Evolutionary conservation across 2,329 filamentous ascomycete genomes (phyloP), one percentile per base, ranked within the genome.

Genomic region (Colletotrichum sp.): DNA sequence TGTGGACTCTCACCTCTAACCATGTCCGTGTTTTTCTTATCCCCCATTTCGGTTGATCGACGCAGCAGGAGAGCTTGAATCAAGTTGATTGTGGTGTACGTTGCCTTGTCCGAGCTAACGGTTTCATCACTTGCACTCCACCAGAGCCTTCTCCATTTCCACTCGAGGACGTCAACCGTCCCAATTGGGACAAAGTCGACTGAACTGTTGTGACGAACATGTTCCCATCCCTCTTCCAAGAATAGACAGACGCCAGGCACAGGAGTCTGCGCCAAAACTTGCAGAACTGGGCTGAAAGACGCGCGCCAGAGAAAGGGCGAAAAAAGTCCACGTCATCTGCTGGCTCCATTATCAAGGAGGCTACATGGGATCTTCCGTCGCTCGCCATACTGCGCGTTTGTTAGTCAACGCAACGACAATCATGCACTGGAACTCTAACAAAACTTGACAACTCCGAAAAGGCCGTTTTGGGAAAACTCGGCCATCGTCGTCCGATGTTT

Each of bases 51-150:
- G 67, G 72, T 36, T 74, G 67, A 74, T 71, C 60, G 60, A 71
- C 60, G 59, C 21, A 28, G 21, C 48, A 28, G 59, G 28, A 59
- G 60, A 60, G 32, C 43, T 71, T 71, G 72, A 65, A 71, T 66
- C 67, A 60, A 60, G 32, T 74, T 71, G 48, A 74, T 74, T 74
- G 26, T 52, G 72, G 60, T 71, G 60, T 74, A 71, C 59, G 72
- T 71, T 59, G 67, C 67, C 63, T 52, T 39, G 72, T 74, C 26
- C 18, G 48, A 71, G 67, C 72, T 71, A 70, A 66, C 21, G 16
- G 72, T 74, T 74, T 74, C 60, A 74, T 71, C 39, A 24, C n/a
- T 32, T 63, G 24, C 34, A 21, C 66, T 74, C 48, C 65, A 74
- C 67, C 24, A 32, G 36, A 26, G 48, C 66, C 57, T 71, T 26